These are phyloP conservation scores for Coemansia sp. DNA, from an alignment of 192 early-diverging fungal species.

Conservation along the genomic window DNA sequence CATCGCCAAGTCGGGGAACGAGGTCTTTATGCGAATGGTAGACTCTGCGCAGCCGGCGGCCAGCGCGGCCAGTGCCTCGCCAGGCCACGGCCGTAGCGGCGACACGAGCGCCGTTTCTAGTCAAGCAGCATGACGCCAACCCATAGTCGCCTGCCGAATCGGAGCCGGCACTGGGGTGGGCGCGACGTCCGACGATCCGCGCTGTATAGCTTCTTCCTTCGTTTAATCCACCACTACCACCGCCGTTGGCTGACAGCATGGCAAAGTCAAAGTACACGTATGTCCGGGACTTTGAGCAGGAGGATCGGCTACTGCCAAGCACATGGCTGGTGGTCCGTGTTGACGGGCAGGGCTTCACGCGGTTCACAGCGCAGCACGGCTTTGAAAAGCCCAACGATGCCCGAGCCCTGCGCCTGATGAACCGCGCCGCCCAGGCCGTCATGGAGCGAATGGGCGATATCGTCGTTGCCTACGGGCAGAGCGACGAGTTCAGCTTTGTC, in stretches of 20 bases:
- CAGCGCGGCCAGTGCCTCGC: neutral
- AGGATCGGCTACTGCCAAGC: slow-evolving; percentile 70
- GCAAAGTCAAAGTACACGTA: slow-evolving; percentile 94
- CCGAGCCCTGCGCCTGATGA: slow-evolving; percentile 75
- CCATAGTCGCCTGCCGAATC: too few relatives aligned
- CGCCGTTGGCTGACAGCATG: too few relatives aligned
- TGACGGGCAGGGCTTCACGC: slow-evolving; percentile 86
- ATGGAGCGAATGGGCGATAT: slow-evolving; percentile 78
- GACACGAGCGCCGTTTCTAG: neutral
- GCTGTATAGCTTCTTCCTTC: too few relatives aligned
- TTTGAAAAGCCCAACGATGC: slow-evolving; percentile 78
- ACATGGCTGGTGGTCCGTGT: slow-evolving; percentile 89
- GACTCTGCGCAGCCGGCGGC: slow-evolving; percentile 17
- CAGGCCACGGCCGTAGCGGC: too few relatives aligned
- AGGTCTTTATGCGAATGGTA: slow-evolving; percentile 52
- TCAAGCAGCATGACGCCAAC: neutral
- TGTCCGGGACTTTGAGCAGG: slow-evolving; percentile 80
- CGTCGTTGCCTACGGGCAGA: slow-evolving; percentile 83
- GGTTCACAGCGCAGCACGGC: slow-evolving; percentile 70
- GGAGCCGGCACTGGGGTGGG: too few relatives aligned
- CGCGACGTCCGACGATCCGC: too few relatives aligned
- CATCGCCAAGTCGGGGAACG: slow-evolving; percentile 64
- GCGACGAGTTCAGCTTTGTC: slow-evolving; percentile 89
- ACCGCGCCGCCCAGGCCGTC: slow-evolving; percentile 68
- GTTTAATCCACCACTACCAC: too few relatives aligned